These are phyloP conservation scores for Aspergillus ruber DNA, from an alignment of 2,329 filamentous ascomycete genomes.

Conservation along the genomic window DNA sequence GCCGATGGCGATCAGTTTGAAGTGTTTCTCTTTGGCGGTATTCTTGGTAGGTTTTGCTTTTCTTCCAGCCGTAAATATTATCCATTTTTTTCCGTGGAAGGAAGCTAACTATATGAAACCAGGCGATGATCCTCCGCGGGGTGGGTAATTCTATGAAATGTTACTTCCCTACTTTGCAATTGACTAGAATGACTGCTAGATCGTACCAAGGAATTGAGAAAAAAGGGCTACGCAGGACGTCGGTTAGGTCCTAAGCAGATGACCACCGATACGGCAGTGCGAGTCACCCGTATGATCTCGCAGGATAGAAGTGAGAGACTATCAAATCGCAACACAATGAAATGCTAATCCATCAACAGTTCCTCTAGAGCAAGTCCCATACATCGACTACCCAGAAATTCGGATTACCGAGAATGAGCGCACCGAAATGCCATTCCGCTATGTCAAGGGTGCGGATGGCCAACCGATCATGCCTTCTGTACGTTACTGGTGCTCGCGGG, in stretches of 20 bases:
- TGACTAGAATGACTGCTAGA: constrained; percentile 47
- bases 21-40: constrained; percentile 91
- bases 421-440: constrained; percentile 96
- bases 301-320: constrained; percentile 63
- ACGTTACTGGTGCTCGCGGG: constrained; percentile 24
- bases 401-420: constrained; percentile 86
- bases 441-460: constrained; percentile 69
- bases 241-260: constrained; percentile 89
- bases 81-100: neutral
- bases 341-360: constrained; percentile 43
- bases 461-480: constrained; percentile 89
- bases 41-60: constrained; percentile 58
- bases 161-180: neutral
- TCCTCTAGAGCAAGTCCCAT: constrained; percentile 69
- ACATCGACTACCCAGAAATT: constrained; percentile 83
- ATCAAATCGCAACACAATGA: neutral
- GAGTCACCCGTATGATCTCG: constrained; percentile 83
- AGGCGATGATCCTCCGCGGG: constrained; percentile 92
- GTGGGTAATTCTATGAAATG: constrained; percentile 44
- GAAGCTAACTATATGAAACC: constrained; percentile 8
- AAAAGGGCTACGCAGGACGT: constrained; percentile 84
- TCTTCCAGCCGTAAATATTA: neutral
- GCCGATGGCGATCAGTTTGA: constrained; percentile 79
- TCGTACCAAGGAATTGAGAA: constrained; percentile 88
- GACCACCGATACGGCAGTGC: constrained; percentile 95